Conservation (phyloP, 345 rosid genomes). For the Aquilaria yunnanensis region DNA sequence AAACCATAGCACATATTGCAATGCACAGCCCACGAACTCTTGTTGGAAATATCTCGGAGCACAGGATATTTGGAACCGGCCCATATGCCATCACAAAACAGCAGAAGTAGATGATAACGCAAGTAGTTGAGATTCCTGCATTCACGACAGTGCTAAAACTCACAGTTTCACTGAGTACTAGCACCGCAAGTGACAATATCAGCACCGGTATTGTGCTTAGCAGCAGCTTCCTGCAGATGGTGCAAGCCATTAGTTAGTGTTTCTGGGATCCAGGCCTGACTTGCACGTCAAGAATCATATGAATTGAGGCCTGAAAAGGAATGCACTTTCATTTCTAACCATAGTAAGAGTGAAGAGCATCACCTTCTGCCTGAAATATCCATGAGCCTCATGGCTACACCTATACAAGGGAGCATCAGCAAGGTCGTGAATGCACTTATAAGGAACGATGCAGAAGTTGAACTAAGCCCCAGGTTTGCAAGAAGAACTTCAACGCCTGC, state of each 20-base stretch:
- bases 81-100: conserved; percentile 84
- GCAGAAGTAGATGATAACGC: conserved; percentile 87
- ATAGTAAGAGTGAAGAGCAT: neutral
- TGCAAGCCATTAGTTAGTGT: neutral
- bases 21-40: conserved; percentile 97
- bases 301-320: neutral
- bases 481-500: conserved; percentile 94
- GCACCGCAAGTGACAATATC: conserved; percentile 52
- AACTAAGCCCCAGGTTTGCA: conserved; percentile 56
- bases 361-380: conserved; percentile 95
- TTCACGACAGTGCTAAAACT: conserved; percentile 42
- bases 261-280: neutral
- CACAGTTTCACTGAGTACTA: conserved; percentile 51
- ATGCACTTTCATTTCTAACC: neutral
- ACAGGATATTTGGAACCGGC: conserved; percentile 91
- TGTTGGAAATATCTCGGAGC: conserved; percentile 97
- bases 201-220: conserved; percentile 86
- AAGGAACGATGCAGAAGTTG: conserved; percentile 86
- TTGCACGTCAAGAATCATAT: no score
- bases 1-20: conserved; percentile 81
- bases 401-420: conserved; percentile 94
- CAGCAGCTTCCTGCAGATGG: conserved; percentile 58
- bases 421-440: conserved; percentile 82
- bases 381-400: conserved; percentile 89
- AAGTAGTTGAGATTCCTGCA: conserved; percentile 67